These are phyloP conservation scores for Lenzites betulinus DNA, from an alignment of 768 basidiomycete genomes.

Conservation along the genomic window DNA sequence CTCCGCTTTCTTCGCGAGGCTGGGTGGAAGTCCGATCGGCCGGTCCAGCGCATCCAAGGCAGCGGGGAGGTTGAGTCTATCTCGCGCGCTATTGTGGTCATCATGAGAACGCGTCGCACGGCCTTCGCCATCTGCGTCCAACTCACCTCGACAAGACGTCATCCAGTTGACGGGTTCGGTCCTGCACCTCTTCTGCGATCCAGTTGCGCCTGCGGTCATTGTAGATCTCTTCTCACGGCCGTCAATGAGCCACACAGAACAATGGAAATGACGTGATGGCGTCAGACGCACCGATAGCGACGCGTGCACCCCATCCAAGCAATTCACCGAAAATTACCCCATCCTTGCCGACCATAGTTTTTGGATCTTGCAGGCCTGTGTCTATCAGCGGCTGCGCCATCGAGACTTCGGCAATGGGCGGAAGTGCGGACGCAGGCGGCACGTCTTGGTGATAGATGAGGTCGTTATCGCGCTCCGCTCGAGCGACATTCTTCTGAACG, in stretches of 20 bases:
- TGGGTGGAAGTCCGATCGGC: slow-evolving; percentile 86
- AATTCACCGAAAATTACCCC: slow-evolving; percentile 73
- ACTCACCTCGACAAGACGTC: slow-evolving; percentile 61
- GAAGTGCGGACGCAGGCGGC: slow-evolving; percentile 69
- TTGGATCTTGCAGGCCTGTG: slow-evolving; percentile 58
- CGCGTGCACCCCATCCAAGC: slow-evolving; percentile 82
- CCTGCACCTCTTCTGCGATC: slow-evolving; percentile 65
- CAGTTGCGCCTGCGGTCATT: slow-evolving; percentile 76
- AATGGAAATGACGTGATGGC: neutral
- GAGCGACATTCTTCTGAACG: slow-evolving; percentile 62
- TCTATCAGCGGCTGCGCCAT: slow-evolving; percentile 66
- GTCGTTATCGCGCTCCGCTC: slow-evolving; percentile 91
- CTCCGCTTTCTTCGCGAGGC: slow-evolving; percentile 81
- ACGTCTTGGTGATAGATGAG: slow-evolving; percentile 92
- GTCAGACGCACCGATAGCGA: slow-evolving; percentile 73
- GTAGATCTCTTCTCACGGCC: slow-evolving; percentile 66
- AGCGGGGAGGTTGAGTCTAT: slow-evolving; percentile 77
- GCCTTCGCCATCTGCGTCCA: neutral
- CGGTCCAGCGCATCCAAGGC: slow-evolving; percentile 86
- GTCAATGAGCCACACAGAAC: neutral
- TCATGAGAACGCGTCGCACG: neutral
- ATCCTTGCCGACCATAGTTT: slow-evolving; percentile 51
- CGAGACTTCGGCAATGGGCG: slow-evolving; percentile 60
- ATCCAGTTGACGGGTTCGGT: slow-evolving; percentile 63
- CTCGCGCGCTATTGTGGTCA: slow-evolving; percentile 52